A percentile compares a stretch with the other conserved stretches of the same genome.
These are phyloP conservation scores for Saitozyma sp. DNA, from an alignment of 768 basidiomycete genomes.

Conservation along the genomic window DNA sequence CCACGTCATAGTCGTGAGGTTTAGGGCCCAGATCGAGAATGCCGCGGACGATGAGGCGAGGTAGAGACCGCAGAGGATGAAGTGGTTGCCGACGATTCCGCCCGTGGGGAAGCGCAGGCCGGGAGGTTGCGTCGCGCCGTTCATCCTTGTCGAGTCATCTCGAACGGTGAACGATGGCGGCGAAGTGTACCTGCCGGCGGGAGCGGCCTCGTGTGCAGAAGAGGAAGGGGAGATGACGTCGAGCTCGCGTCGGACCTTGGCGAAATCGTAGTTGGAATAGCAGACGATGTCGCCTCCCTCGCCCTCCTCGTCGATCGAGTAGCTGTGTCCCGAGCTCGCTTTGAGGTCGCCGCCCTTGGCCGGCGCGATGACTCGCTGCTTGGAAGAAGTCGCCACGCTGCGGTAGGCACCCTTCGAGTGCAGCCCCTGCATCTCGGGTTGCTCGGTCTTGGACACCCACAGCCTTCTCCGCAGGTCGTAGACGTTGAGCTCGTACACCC, in stretches of 20 bases:
- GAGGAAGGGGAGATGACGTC: slow-evolving; percentile 75
- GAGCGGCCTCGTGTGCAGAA: not conserved
- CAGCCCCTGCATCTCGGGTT: slow-evolving; percentile 76
- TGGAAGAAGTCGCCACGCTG: slow-evolving; percentile 80
- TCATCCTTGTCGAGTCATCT: slow-evolving; percentile 79
- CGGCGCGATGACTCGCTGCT: slow-evolving; percentile 67
- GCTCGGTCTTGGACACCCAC: slow-evolving; percentile 64
- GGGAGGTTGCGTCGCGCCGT: slow-evolving; percentile 74
- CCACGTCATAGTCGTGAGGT: slow-evolving; percentile 58
- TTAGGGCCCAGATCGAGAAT: slow-evolving; percentile 94
- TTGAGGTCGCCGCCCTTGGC: slow-evolving; percentile 61
- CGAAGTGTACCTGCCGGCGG: slow-evolving; percentile 22
- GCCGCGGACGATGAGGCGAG: slow-evolving; percentile 91
- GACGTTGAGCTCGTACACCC: slow-evolving; percentile 89
- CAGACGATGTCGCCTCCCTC: slow-evolving; percentile 69
- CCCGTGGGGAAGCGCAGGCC: slow-evolving; percentile 96
- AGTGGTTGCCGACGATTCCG: slow-evolving; percentile 75
- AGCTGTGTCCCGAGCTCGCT: slow-evolving; percentile 62
- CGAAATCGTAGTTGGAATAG: slow-evolving; percentile 89
- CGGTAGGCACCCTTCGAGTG: slow-evolving; percentile 91
- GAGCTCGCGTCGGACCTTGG: slow-evolving; percentile 89
- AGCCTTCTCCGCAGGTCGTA: slow-evolving; percentile 71
- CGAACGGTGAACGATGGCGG: slow-evolving; percentile 67
- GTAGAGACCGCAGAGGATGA: slow-evolving; percentile 94
- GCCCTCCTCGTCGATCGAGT: slow-evolving; percentile 57